Evolutionary conservation across 129 eudicot species (phyloP).

Genomic region (Tanacetum coccineum): DNA sequence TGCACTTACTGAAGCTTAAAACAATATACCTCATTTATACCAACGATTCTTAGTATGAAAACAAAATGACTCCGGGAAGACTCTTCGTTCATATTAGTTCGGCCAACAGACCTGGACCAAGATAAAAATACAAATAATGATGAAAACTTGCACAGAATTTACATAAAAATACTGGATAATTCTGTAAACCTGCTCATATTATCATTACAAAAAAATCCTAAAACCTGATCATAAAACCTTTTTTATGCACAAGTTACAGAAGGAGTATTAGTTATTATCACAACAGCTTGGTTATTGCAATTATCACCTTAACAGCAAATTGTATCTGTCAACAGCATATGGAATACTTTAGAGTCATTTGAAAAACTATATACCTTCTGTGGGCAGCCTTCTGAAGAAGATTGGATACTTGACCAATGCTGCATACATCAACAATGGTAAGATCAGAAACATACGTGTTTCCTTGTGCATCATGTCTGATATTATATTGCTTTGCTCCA

Average conservation of each 20-base stretch:
- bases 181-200: too few relatives aligned
- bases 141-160: background rate
- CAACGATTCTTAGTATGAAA: conserved; percentile 57
- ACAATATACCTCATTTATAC: conserved; percentile 54
- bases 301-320: background rate
- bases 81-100: conserved; percentile 55
- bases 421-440: conserved; percentile 60
- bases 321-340: too few relatives aligned
- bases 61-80: conserved; percentile 71
- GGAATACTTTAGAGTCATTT: too few relatives aligned
- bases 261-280: too few relatives aligned
- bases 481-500: conserved; percentile 37
- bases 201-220: too few relatives aligned
- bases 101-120: conserved; percentile 59
- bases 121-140: background rate
- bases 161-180: too few relatives aligned
- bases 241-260: too few relatives aligned
- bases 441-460: conserved; percentile 61
- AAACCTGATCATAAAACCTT: too few relatives aligned
- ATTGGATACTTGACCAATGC: conserved; percentile 44
- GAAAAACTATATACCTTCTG: conserved; percentile 39
- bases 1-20: background rate
- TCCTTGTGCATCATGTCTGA: conserved; percentile 57
- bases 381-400: conserved; percentile 62
- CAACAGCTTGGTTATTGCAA: too few relatives aligned